Conservation (phyloP, 257 asterid species). For the Leptodermis oblonga region DNA sequence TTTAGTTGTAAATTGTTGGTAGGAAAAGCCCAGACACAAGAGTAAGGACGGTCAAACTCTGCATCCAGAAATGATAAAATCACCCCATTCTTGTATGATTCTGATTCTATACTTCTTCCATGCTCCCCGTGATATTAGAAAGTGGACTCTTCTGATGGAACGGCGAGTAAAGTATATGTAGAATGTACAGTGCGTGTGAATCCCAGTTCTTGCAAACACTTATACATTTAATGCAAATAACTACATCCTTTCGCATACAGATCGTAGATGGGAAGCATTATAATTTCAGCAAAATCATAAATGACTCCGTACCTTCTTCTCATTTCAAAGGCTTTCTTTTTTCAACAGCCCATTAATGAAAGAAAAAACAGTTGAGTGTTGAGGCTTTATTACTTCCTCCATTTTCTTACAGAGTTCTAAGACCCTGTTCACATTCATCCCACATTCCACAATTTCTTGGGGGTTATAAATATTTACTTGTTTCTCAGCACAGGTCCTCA, state of each 20-base stretch:
- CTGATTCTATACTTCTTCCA: no score
- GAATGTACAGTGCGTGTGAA: neutral
- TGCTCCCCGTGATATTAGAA: no score
- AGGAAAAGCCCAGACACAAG: neutral
- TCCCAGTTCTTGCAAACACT: neutral
- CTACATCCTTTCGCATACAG: constrained; percentile 7
- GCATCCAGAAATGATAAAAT: no score
- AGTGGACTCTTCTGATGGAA: no score
- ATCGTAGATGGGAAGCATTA: constrained; percentile 15
- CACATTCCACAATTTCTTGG: neutral
- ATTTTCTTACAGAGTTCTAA: neutral
- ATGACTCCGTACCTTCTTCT: constrained; percentile 19
- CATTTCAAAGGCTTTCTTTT: neutral
- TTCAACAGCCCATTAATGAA: constrained; percentile 26
- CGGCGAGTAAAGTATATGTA: no score
- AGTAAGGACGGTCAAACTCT: neutral
- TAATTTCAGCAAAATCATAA: constrained; percentile 16
- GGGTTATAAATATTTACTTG: neutral
- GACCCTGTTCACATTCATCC: constrained; percentile 6
- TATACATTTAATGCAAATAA: neutral
- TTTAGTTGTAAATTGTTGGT: neutral
- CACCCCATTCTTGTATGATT: no score
- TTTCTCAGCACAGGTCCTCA: constrained; percentile 4
- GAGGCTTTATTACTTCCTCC: neutral
- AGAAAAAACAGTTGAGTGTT: constrained; percentile 36